phyloP scores from a whole-genome alignment of 2,329 filamentous ascomycete species.

The Apiospora sp. region DNA sequence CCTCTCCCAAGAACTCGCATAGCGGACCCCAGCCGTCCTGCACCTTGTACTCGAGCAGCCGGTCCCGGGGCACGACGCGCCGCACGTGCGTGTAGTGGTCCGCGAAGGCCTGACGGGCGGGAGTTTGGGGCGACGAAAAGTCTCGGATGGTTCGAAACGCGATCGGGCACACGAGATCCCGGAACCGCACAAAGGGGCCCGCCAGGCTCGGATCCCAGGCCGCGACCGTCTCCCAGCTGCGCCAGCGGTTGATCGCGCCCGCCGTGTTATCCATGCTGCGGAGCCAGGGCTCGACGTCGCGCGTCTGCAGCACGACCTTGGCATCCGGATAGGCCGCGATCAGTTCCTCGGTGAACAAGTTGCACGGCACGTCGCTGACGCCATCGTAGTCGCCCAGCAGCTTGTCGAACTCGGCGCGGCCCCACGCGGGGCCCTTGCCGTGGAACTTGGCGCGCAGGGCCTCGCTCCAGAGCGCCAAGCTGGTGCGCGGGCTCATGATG shows the following conservation, averaged over 20 bases:
- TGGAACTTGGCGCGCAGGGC: constrained; percentile 20
- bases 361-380: background rate
- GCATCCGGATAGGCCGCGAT: constrained; percentile 23
- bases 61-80: constrained; percentile 41
- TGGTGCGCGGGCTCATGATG: constrained; percentile 8
- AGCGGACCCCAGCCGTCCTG: constrained; percentile 47
- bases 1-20: constrained; percentile 46
- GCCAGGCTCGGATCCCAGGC: constrained; percentile 63
- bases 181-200: constrained; percentile 72
- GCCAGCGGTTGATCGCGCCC: constrained; percentile 69
- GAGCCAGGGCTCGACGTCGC: constrained; percentile 2
- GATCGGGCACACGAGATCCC: constrained; percentile 72
- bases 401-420: constrained; percentile 20
- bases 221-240: constrained; percentile 59
- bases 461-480: constrained; percentile 17
- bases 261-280: background rate
- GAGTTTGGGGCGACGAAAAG: background rate
- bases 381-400: constrained; percentile 20
- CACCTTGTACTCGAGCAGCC: constrained; percentile 43
- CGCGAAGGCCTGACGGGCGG: constrained; percentile 67
- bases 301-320: constrained; percentile 21
- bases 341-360: constrained; percentile 18
- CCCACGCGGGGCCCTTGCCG: background rate
- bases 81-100: constrained; percentile 42
- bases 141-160: constrained; percentile 37